These are phyloP conservation scores for Fagus crenata DNA, from an alignment of 306 rosid genomes.

Conservation along the genomic window DNA sequence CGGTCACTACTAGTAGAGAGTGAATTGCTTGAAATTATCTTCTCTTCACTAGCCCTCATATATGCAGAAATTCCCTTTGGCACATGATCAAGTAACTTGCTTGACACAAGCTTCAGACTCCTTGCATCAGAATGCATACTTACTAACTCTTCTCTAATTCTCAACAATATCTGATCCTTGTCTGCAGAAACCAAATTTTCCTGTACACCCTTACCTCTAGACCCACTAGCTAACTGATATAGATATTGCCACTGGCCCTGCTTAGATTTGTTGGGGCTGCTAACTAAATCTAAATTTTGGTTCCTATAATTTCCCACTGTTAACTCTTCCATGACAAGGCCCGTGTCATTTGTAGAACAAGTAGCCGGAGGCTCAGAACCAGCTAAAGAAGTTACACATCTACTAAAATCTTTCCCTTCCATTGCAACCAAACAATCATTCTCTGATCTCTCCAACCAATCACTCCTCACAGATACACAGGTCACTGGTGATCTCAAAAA, in stretches of 20 bases:
- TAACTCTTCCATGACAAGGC: slow-evolving; percentile 40
- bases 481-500: slow-evolving; percentile 24
- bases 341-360: slow-evolving; percentile 36
- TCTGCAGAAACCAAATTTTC: slow-evolving; percentile 23
- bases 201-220: slow-evolving; percentile 30
- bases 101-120: slow-evolving; percentile 33
- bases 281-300: slow-evolving; percentile 20
- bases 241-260: slow-evolving; percentile 28
- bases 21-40: slow-evolving; percentile 38
- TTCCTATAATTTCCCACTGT: slow-evolving; percentile 28
- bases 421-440: slow-evolving; percentile 28
- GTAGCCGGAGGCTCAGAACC: slow-evolving; percentile 42
- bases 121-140: slow-evolving; percentile 32
- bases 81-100: slow-evolving; percentile 26
- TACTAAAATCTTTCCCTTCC: slow-evolving; percentile 38
- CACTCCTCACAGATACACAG: slow-evolving; percentile 26
- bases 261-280: slow-evolving; percentile 27
- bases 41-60: slow-evolving; percentile 33
- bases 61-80: slow-evolving; percentile 35
- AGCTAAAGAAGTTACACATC: slow-evolving; percentile 36
- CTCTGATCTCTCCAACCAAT: slow-evolving; percentile 34
- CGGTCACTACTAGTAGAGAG: slow-evolving; percentile 16
- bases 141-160: slow-evolving; percentile 41
- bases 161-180: slow-evolving; percentile 38
- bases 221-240: slow-evolving; percentile 32